These are phyloP conservation scores for Ramaria sp. DNA, from an alignment of 768 basidiomycete species.

Conservation along the genomic window DNA sequence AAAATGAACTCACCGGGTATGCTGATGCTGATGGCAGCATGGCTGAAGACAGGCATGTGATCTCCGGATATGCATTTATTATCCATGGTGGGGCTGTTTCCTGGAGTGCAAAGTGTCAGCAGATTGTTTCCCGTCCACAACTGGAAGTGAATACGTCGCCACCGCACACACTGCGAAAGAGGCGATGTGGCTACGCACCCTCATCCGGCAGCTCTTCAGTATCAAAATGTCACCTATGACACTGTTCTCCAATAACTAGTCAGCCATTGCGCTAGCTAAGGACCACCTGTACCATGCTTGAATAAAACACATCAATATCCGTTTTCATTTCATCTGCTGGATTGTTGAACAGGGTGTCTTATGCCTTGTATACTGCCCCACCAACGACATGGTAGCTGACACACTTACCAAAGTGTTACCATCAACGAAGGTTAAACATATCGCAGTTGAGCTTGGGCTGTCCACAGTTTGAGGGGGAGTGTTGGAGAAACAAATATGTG, in stretches of 20 bases:
- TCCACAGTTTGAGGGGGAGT: too few relatives aligned
- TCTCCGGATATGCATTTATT: conserved; percentile 27
- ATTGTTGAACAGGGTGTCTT: conserved; percentile 17
- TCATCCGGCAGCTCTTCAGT: conserved; percentile 12
- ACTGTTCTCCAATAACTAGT: conserved; percentile 18
- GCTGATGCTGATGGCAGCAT: conserved; percentile 19
- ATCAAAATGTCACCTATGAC: conserved; percentile 4
- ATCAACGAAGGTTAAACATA: conserved; percentile 8
- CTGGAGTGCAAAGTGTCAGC: conserved; percentile 27
- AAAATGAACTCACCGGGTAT: conserved; percentile 12
- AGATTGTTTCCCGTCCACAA: conserved; percentile 24
- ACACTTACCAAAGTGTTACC: conserved; percentile 25
- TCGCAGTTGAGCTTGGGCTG: too few relatives aligned
- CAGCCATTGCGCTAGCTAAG: conserved; percentile 13
- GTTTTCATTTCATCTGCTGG: conserved; percentile 28
- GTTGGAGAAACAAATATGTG: too few relatives aligned
- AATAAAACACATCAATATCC: conserved; percentile 29
- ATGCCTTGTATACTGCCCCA: conserved; percentile 17
- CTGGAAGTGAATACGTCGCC: conserved; percentile 37
- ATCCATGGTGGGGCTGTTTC: conserved; percentile 22
- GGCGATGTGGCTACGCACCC: conserved; percentile 16
- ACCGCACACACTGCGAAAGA: conserved; percentile 19
- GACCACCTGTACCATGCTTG: conserved; percentile 20
- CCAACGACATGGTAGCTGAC: conserved; percentile 23
- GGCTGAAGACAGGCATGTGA: conserved; percentile 17